phyloP scores from a whole-genome alignment of 371 early-diverging fungal genomes.

The Nematocida ausubeli region DNA sequence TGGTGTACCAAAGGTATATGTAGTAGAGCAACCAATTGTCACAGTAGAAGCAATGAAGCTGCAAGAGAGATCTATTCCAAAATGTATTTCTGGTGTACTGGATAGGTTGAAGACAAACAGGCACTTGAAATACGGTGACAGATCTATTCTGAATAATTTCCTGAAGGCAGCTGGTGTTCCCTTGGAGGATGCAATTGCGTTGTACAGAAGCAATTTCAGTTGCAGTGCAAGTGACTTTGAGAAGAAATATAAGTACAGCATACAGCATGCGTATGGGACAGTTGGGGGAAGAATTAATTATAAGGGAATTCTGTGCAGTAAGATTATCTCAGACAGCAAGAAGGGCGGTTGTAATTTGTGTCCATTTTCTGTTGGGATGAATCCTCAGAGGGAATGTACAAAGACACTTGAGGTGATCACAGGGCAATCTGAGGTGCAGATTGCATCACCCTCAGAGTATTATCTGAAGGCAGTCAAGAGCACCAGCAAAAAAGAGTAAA shows the following conservation, averaged over 20 bases:
- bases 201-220: slow-evolving; percentile 66
- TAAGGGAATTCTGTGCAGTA: not conserved
- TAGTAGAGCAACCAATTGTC: not conserved
- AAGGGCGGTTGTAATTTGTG: not conserved
- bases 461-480: not conserved
- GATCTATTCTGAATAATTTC: slow-evolving; percentile 63
- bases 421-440: not conserved
- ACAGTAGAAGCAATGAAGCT: not conserved
- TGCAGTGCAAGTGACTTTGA: slow-evolving; percentile 80
- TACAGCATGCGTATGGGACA: slow-evolving; percentile 90
- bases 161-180: slow-evolving; percentile 65
- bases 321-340: not conserved
- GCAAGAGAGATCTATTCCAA: slow-evolving; percentile 60
- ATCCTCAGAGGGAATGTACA: not conserved
- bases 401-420: not conserved
- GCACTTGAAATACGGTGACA: slow-evolving; percentile 67
- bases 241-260: slow-evolving; percentile 84
- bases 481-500: not conserved
- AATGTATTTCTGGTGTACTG: slow-evolving; percentile 61
- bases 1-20: slow-evolving; percentile 7
- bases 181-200: slow-evolving; percentile 58
- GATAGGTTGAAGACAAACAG: slow-evolving; percentile 49
- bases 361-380: not conserved
- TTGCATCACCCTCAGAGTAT: not conserved
- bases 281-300: slow-evolving; percentile 75